Percentiles rank a stretch among this genome's conserved stretches.
phyloP scores from a whole-genome alignment of 768 basidiomycete species.

The Boletus subcaerulescens region DNA sequence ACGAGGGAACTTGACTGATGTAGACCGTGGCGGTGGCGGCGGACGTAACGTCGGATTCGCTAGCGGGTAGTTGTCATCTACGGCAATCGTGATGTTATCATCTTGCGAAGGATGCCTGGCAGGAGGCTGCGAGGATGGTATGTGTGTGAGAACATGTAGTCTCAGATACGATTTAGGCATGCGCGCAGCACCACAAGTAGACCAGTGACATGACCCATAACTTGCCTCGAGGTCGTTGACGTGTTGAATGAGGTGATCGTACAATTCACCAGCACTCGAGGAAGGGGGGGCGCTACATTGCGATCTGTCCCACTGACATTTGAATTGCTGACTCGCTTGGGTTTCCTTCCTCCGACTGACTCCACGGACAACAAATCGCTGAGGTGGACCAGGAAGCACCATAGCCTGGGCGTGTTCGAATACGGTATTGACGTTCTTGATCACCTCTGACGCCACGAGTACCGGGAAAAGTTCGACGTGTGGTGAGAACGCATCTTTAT shows the following conservation, averaged over 20 bases:
- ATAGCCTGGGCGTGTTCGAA: conserved; percentile 87
- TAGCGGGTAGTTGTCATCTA: conserved; percentile 53
- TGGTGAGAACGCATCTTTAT: conserved; percentile 77
- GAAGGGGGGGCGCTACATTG: conserved; percentile 50
- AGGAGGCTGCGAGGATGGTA: conserved; percentile 56
- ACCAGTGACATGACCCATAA: conserved; percentile 67
- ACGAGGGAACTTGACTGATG: conserved; percentile 54
- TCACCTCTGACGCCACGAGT: conserved; percentile 87
- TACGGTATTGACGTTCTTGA: conserved; percentile 85
- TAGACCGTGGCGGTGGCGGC: conserved; percentile 67
- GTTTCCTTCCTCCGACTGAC: conserved; percentile 67
- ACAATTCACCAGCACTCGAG: conserved; percentile 59
- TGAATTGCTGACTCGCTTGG: conserved; percentile 57
- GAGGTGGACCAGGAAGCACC: conserved; percentile 70
- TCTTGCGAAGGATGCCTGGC: conserved; percentile 68
- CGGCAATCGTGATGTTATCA: conserved; percentile 68
- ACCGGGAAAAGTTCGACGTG: conserved; percentile 55
- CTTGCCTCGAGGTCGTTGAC: conserved; percentile 42
- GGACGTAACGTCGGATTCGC: conserved; percentile 64
- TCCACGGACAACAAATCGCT: conserved; percentile 85
- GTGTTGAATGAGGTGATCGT: conserved; percentile 66
- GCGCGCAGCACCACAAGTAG: conserved; percentile 51
- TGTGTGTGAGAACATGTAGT: conserved; percentile 73
- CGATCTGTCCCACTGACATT: conserved; percentile 73
- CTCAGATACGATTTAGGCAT: conserved; percentile 53